Base-by-base conservation (phyloP, 1,284 basidiomycete genomes). In the Nidula niveotomentosa region DNA sequence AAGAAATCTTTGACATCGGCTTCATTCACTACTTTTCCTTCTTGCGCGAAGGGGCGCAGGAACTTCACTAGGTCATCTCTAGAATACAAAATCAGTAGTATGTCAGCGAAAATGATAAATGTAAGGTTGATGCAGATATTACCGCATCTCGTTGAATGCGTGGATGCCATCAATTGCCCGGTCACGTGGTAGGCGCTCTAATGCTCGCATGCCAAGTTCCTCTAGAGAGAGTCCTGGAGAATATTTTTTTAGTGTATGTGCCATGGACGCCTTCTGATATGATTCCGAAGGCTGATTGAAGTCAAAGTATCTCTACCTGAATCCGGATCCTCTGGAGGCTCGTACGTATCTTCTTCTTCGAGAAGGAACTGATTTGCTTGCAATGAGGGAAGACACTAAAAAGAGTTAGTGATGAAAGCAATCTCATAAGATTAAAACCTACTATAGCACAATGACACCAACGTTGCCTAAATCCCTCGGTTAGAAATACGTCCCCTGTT, bases 101-200 rank as follows among this genome's bases (percentile, higher is more conserved):
- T 33, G 35, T 9, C 34, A 17, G 34, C 44, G 3, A 47, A 39
- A 30, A 43, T 37, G 12, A 52, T 53, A 34, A 57, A 52, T 47
- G 56, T 49, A 46, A 44, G 46, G 57, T 51, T 12, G 7, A 17
- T 43, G 15, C 52, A 50, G 50, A 46, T n/a, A 80, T 53, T 58
- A 91, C 90, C 87, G 77, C 88, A 93, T 86, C 53, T 79, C 75
- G 62, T 91, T 91, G 70, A 90, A 92, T 1, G 88, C 90, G 53
- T 84, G 80, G 36, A 93, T 91, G 1, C 91, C 88, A 62, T 93
- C 87, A 54, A 93, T 81, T 1, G 89, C 88, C 49, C 77, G 81
- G 51, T 91, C 90, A 53, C 88, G 84, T 48, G 90, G 91, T 33
- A 92, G 67, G 47, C 79, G 76, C 50, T 79, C 74, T 10, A 93